Conservation (phyloP, 129 eudicot species). For the Apium graveolens region DNA sequence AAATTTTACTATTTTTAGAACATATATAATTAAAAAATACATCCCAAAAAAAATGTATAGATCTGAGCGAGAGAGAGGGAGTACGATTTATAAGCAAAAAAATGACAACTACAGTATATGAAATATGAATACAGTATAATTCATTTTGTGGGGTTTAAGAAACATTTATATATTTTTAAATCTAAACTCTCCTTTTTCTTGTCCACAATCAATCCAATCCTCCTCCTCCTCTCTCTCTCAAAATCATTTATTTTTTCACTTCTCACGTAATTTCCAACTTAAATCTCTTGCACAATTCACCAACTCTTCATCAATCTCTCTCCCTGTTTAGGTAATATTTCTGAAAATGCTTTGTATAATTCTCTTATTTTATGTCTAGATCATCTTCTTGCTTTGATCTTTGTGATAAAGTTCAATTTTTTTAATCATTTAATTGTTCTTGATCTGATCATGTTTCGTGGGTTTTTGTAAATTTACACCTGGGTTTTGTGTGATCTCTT, state of each 20-base stretch:
- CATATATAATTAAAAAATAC: too few relatives aligned
- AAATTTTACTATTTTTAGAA: too few relatives aligned
- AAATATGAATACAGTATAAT: neutral
- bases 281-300: slow-evolving; percentile 8
- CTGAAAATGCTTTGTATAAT: slow-evolving; percentile 10
- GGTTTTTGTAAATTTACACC: neutral
- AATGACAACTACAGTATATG: neutral
- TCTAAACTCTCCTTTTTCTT: slow-evolving; percentile 8
- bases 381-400: slow-evolving; percentile 9
- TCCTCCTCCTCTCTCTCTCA: neutral
- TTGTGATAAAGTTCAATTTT: slow-evolving; percentile 1
- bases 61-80: too few relatives aligned
- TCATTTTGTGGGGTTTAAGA: slow-evolving; percentile 34
- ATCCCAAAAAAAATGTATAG: too few relatives aligned
- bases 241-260: neutral
- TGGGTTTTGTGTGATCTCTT: slow-evolving; percentile 14
- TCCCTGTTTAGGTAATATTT: slow-evolving; percentile 19
- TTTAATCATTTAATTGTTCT: slow-evolving; percentile 10
- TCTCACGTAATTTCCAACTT: slow-evolving; percentile 6
- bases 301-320: slow-evolving; percentile 19
- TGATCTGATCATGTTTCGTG: slow-evolving; percentile 32
- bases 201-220: slow-evolving; percentile 10
- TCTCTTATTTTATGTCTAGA: neutral
- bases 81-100: too few relatives aligned
- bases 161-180: slow-evolving; percentile 1